Percentiles rank a stretch among this genome's conserved stretches.
Evolutionary conservation across 257 asterid genomes (phyloP).

Genomic region (Apocynum venetum): DNA sequence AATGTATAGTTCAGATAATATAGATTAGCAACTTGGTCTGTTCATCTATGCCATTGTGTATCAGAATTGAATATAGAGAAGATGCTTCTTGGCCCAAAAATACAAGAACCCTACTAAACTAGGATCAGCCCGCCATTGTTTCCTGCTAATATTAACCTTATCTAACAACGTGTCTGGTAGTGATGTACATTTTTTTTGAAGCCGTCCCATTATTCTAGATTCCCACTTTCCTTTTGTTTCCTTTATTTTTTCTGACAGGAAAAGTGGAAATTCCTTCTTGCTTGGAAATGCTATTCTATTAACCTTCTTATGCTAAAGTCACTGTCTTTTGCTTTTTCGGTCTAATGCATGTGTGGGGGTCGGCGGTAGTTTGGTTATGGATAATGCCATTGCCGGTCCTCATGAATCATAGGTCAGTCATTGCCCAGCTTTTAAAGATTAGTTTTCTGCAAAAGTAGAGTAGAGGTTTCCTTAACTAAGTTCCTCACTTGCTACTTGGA

Average conservation of each 20-base stretch:
- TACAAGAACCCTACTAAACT: neutral
- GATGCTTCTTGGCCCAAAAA: neutral
- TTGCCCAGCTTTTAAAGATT: neutral
- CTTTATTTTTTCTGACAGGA: neutral
- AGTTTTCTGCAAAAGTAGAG: neutral
- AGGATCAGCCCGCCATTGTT: neutral
- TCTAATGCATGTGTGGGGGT: neutral
- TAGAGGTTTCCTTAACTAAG: too few species aligned
- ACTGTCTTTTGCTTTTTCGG: neutral
- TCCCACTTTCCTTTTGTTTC: neutral
- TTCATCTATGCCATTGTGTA: neutral
- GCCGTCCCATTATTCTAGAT: slow-evolving; percentile 10
- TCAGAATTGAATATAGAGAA: neutral
- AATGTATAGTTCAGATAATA: neutral
- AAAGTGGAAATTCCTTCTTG: neutral
- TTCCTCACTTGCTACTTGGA: too few species aligned
- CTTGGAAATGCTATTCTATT: neutral
- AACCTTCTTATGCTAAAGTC: neutral
- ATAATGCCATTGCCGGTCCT: neutral
- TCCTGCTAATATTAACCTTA: slow-evolving; percentile 1
- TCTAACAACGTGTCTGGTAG: neutral
- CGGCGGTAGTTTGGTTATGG: neutral
- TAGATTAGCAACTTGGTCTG: neutral
- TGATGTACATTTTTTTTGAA: neutral
- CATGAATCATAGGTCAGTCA: neutral